Base-by-base conservation (phyloP, 1,139 yeast species). In the Yamadazyma kanchanaburiensis region DNA sequence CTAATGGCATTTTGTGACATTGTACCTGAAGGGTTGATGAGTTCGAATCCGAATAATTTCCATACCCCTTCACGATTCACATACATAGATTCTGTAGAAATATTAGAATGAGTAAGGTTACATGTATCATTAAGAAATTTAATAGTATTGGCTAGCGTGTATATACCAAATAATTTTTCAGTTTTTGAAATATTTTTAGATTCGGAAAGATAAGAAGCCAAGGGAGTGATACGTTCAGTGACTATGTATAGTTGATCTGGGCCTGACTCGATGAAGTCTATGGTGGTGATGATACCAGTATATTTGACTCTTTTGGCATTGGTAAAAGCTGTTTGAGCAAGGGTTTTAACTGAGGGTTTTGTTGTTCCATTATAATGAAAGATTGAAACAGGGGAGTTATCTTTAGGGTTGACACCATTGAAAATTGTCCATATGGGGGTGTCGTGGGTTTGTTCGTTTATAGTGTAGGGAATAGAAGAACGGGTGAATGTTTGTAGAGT, bases 41-140 rank as follows among this genome's bases (percentile, higher is more conserved):
- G 55, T 52, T 89, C 97, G 46, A 88, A 76, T 1, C 96, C 96
- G 41, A 85, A 84, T 15, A 89, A 53, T 36, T 79, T 82, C 94
- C 95, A 86, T 47, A 85, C 95, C 6, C 96, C 95, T 14, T 67
- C 71, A 10, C 39, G 40, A 33, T 74, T 82, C 10, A 86, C 77
- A 53, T 59, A 87, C 1, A 89, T 68, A 0, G 85, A 73, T 24
- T 72, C 67, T 9, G 51, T 33, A 38, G 74, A 67, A 22, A 88
- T 47, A 37, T 78, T 77, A 2, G 89, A 91, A 45, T 85, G 83
- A 3, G 82, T 60, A 17, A 81, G 74, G 14, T 68, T 58, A 12
- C 85, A 86, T 35, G 76, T 83, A 13, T 60, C 65, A 42, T 84
- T 80, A 32, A 88, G 63, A 40, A 79, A 77, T 38, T 68, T 69